phyloP scores from a whole-genome alignment of 768 basidiomycete genomes.

The Tulasnella sp. region DNA sequence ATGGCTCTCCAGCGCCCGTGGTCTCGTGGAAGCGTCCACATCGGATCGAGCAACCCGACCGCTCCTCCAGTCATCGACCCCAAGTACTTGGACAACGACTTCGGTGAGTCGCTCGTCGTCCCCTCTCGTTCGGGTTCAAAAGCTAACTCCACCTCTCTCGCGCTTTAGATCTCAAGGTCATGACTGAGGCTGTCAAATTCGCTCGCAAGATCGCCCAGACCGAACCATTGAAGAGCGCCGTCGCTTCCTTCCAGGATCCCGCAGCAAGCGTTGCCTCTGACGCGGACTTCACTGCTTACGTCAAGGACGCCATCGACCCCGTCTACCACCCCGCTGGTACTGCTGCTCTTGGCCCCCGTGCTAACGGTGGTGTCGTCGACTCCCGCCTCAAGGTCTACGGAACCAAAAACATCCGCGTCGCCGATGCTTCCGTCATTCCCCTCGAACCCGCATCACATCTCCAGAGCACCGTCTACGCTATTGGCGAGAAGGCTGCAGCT shows the following conservation, averaged over 20 bases:
- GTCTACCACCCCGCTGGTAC: slow-evolving; percentile 1
- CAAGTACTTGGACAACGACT: slow-evolving; percentile 44
- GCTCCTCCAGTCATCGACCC: slow-evolving; percentile 44
- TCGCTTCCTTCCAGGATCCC: slow-evolving; percentile 30
- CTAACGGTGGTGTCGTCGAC: slow-evolving; percentile 61
- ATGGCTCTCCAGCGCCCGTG: slow-evolving; percentile 45
- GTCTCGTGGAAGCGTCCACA: slow-evolving; percentile 48
- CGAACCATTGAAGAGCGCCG: slow-evolving; percentile 38
- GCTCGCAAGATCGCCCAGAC: slow-evolving; percentile 35
- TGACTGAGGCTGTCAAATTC: slow-evolving; percentile 41
- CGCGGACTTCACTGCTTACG: slow-evolving; percentile 37
- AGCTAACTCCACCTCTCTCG: not conserved
- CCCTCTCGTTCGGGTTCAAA: not conserved
- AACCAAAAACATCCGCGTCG: slow-evolving; percentile 57
- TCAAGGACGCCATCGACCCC: slow-evolving; percentile 38
- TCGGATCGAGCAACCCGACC: slow-evolving; percentile 39
- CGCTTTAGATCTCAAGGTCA: slow-evolving; percentile 38
- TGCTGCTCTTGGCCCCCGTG: slow-evolving; percentile 53
- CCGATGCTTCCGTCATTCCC: slow-evolving; percentile 52
- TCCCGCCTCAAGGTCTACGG: slow-evolving; percentile 52
- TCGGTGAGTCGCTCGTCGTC: slow-evolving; percentile 38
- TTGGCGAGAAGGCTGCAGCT: slow-evolving; percentile 29
- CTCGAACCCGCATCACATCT: slow-evolving; percentile 49
- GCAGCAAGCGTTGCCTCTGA: slow-evolving; percentile 40
- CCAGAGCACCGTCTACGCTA: slow-evolving; percentile 23